Percentiles rank a stretch among this genome's conserved stretches.
phyloP scores from a whole-genome alignment of 1,284 basidiomycete species.

The Trametes pubescens region DNA sequence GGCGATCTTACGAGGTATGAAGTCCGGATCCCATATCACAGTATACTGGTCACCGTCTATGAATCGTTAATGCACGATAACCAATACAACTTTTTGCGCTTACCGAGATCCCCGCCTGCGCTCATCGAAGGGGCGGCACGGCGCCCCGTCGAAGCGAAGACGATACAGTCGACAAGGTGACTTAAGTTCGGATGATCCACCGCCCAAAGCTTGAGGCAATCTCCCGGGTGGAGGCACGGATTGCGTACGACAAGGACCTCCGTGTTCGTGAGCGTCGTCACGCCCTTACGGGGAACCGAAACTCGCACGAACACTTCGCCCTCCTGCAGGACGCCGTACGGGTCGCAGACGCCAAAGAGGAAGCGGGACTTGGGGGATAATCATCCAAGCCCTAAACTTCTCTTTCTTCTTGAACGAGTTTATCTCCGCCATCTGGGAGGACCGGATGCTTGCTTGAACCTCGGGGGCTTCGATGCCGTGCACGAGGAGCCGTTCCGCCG shows the following conservation, averaged over 20 bases:
- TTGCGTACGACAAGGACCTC: slow-evolving; percentile 71
- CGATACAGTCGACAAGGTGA: slow-evolving; percentile 70
- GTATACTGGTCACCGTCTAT: slow-evolving; percentile 67
- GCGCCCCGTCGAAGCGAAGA: slow-evolving; percentile 67
- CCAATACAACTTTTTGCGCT: neutral
- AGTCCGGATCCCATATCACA: slow-evolving; percentile 71
- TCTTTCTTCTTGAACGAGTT: slow-evolving; percentile 61
- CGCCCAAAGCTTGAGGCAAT: slow-evolving; percentile 69
- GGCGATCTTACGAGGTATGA: slow-evolving; percentile 61
- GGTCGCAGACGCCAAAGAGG: slow-evolving; percentile 72
- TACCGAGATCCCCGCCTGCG: slow-evolving; percentile 70
- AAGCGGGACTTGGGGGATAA: slow-evolving; percentile 67
- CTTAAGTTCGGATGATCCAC: slow-evolving; percentile 56
- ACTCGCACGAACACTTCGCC: slow-evolving; percentile 70
- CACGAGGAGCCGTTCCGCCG: slow-evolving; percentile 61
- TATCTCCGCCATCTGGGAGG: slow-evolving; percentile 57
- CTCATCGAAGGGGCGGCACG: slow-evolving; percentile 73
- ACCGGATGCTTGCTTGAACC: slow-evolving; percentile 51
- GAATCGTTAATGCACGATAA: neutral
- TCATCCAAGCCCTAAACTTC: slow-evolving; percentile 62
- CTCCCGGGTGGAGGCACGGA: slow-evolving; percentile 73
- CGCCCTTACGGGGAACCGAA: slow-evolving; percentile 57
- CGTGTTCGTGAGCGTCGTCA: slow-evolving; percentile 61
- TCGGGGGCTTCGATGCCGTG: slow-evolving; percentile 58
- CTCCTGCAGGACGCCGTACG: slow-evolving; percentile 64